phyloP scores from a whole-genome alignment of 768 basidiomycete species.

The Asterophora lycoperdoides region DNA sequence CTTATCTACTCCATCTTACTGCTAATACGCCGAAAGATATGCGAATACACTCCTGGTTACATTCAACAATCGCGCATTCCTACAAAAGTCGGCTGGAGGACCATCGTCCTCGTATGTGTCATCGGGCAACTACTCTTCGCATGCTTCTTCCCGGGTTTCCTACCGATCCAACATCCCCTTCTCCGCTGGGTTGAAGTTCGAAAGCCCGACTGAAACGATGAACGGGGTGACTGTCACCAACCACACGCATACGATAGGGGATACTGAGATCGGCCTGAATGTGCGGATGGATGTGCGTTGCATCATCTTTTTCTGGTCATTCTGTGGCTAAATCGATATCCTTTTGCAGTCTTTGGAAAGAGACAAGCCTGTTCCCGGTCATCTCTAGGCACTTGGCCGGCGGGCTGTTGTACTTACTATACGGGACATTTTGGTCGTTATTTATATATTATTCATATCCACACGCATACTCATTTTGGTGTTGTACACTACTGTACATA shows the following conservation, averaged over 20 bases:
- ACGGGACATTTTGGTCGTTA: too few relatives aligned
- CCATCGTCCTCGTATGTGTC: slow-evolving; percentile 5
- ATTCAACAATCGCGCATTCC: slow-evolving; percentile 15
- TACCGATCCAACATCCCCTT: not conserved
- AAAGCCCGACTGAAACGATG: not conserved
- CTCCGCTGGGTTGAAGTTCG: slow-evolving; percentile 1
- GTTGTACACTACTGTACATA: too few relatives aligned
- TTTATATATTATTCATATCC: too few relatives aligned
- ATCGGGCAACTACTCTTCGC: not conserved
- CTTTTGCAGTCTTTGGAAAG: too few relatives aligned
- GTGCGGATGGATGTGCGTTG: not conserved
- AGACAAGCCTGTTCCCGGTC: too few relatives aligned
- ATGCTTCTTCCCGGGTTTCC: not conserved
- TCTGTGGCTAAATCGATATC: too few relatives aligned
- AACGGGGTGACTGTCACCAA: slow-evolving; percentile 1
- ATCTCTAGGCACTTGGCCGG: too few relatives aligned
- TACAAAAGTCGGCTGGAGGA: slow-evolving; percentile 1
- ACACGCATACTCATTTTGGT: not conserved
- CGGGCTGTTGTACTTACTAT: too few relatives aligned
- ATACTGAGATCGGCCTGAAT: slow-evolving; percentile 1
- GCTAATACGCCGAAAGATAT: not conserved
- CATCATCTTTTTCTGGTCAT: too few relatives aligned
- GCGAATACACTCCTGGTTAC: slow-evolving; percentile 14
- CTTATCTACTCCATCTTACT: too few relatives aligned
- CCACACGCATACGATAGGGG: slow-evolving; percentile 2